Base-by-base conservation (phyloP, 805 yeast species). In the Pichia insulana region DNA sequence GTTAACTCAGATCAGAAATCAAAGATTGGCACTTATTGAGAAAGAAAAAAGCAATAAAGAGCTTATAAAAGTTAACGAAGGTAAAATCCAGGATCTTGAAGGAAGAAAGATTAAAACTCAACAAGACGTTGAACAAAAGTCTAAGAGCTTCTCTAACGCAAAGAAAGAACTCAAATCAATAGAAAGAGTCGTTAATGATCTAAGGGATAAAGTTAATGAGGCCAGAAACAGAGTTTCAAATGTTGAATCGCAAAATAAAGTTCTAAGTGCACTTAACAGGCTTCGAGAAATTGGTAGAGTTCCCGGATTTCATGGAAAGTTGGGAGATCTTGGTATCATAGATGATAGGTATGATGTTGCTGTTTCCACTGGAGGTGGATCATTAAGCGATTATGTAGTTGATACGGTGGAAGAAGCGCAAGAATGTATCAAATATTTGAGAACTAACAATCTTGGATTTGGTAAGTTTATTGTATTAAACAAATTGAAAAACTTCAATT, bases 241-340 rank as follows among this genome's bases (percentile, higher is more conserved):
- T 17, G 65, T 67, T 13, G 80, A 83, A 52, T 81, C 84, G 46
- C 86, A 82, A 54, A 84, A 75, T 51, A 74, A 78, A 45, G 94
- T 92, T 4, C 67, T 88, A 16, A 57, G 78, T 0, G 83, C 88
- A 13, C 69, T 92, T 43, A 65, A 70, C 44, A 74, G 82, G 48
- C 63, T 92, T 31, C 81, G 81, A 44, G 78, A 79, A 42, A 73
- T 92, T 3, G 97, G 97, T 6, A 71, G 95, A 52, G 74, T 94
- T 19, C 65, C 67, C 7, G 98, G 97, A 0, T 85, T 90, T 51
- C 71, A 85, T 57, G 98, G 97, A 0, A 70, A 96, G 48, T 65
- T 92, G 13, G 99, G 98, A 15, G 95, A 87, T 51, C 65, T 92
- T 36, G 99, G 96, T n/a, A 71, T 74, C 2, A 92, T 92, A 49